phyloP scores from a whole-genome alignment of 192 early-diverging fungal species.

The Gamsiella multidivaricata region DNA sequence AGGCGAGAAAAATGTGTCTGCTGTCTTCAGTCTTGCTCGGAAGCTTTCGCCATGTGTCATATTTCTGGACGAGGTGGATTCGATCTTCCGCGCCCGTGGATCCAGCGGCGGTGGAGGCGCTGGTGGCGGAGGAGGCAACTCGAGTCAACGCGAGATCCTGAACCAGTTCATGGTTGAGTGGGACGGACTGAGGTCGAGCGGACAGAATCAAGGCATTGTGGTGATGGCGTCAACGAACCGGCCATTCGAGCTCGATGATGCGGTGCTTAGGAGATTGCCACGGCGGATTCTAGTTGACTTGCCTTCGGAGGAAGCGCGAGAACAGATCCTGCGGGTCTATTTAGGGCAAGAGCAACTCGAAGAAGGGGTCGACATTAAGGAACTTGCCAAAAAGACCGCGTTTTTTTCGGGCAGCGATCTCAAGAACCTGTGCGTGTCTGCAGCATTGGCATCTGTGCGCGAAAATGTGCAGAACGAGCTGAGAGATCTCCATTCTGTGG shows the following conservation, averaged over 20 bases:
- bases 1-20: conserved; percentile 95
- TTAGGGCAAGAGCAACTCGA: conserved; percentile 83
- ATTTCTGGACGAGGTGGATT: conserved; percentile 97
- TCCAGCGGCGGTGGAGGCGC: conserved; percentile 52
- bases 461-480: conserved; percentile 67
- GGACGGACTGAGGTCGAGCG: conserved; percentile 81
- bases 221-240: conserved; percentile 95
- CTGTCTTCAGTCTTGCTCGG: conserved; percentile 91
- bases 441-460: conserved; percentile 75
- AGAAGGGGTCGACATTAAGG: conserved; percentile 63
- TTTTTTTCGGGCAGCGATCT: conserved; percentile 94
- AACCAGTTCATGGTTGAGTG: conserved; percentile 99
- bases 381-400: conserved; percentile 77
- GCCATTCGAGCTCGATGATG: conserved; percentile 97
- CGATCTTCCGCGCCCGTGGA: conserved; percentile 81
- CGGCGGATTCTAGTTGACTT: conserved; percentile 92
- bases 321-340: conserved; percentile 79
- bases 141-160: conserved; percentile 81
- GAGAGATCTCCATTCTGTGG: background rate
- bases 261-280: conserved; percentile 91
- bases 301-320: conserved; percentile 80
- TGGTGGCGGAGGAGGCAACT: conserved; percentile 51
- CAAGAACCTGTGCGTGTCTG: conserved; percentile 93
- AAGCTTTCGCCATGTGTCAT: conserved; percentile 95
- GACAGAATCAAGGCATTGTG: conserved; percentile 80